phyloP scores from a whole-genome alignment of 306 rosid genomes.

The Cicer cuneatum region DNA sequence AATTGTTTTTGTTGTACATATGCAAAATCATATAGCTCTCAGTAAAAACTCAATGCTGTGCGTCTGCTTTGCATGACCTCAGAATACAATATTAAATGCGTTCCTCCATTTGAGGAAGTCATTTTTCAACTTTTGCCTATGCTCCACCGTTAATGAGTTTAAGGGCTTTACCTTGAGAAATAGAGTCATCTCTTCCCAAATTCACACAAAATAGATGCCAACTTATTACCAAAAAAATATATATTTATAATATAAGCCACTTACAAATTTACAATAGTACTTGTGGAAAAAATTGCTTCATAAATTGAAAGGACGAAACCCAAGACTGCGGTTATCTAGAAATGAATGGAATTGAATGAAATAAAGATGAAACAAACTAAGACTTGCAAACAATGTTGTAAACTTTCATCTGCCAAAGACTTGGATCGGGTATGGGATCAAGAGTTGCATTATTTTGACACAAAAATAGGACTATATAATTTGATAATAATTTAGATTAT shows the following conservation, averaged over 20 bases:
- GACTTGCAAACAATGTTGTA: no score
- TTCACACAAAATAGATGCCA: background rate
- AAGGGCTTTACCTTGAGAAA: background rate
- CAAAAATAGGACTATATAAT: no score
- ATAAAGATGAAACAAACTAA: no score
- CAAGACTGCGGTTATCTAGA: background rate
- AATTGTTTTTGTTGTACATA: conserved; percentile 40
- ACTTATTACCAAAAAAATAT: background rate
- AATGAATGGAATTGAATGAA: no score
- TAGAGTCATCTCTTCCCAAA: background rate
- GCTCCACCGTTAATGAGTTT: background rate
- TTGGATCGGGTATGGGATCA: no score
- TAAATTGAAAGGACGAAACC: background rate
- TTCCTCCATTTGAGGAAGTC: conserved; percentile 23
- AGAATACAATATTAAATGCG: conserved; percentile 2
- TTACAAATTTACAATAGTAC: background rate
- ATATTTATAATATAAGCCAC: background rate
- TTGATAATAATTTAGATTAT: no score
- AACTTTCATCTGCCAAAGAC: no score
- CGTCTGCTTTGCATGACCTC: conserved; percentile 7
- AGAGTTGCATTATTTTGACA: no score
- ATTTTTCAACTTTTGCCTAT: conserved; percentile 15
- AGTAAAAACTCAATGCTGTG: background rate
- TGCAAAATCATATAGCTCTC: conserved; percentile 10
- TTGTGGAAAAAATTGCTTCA: background rate